Evolutionary conservation across 2,329 filamentous ascomycete genomes (phyloP).

Genomic region (Fusarium siculi): DNA sequence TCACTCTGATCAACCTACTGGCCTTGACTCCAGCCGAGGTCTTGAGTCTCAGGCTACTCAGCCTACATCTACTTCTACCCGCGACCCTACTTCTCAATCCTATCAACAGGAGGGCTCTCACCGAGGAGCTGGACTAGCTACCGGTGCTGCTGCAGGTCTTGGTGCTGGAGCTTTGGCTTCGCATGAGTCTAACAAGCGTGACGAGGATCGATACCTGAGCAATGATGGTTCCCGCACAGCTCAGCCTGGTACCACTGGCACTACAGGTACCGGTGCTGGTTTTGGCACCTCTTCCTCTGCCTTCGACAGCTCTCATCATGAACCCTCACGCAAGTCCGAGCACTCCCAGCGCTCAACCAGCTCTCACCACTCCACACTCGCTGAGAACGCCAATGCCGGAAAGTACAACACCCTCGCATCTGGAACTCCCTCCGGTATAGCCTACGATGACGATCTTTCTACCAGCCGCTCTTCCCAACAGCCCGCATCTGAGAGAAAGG

Average conservation of each 20-base stretch:
- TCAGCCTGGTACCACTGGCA: not conserved
- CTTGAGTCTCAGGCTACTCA: not conserved
- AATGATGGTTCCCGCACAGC: not conserved
- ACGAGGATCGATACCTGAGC: not conserved
- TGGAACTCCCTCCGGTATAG: constrained; percentile 31
- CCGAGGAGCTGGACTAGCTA: not conserved
- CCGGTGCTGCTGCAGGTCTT: constrained; percentile 18
- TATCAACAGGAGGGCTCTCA: not conserved
- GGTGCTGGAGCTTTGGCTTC: constrained; percentile 21
- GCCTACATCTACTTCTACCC: not conserved
- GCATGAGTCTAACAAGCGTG: not conserved
- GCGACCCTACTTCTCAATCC: not conserved
- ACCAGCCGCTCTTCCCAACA: not conserved
- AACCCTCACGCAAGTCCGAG: not conserved
- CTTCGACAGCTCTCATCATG: not conserved
- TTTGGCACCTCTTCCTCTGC: not conserved
- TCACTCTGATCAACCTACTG: not conserved
- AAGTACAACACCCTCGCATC: constrained; percentile 37
- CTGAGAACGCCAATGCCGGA: constrained; percentile 28
- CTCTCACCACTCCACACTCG: not conserved
- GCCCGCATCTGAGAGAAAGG: not conserved
- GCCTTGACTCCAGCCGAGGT: not conserved
- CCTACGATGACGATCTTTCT: not conserved
- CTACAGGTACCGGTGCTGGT: not conserved
- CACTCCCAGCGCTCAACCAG: not conserved